phyloP scores from a whole-genome alignment of 2,329 filamentous ascomycete species.

The Aspergillus tamarii region DNA sequence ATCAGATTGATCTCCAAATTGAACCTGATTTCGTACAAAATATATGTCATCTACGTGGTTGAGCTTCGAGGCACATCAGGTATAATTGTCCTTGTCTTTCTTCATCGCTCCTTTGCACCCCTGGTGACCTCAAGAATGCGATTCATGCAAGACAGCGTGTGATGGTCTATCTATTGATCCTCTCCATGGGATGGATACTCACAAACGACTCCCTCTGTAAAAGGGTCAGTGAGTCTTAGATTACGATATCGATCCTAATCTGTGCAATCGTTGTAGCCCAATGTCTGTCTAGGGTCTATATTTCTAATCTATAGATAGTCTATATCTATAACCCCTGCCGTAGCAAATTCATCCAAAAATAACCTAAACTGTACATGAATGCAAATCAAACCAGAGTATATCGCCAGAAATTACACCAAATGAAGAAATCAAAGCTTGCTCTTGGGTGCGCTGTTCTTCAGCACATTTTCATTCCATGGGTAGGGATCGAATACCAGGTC shows the following conservation, averaged over 20 bases:
- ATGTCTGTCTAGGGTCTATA: not conserved
- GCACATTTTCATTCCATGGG: conserved; percentile 62
- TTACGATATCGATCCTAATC: too few species aligned
- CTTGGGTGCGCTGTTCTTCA: conserved; percentile 56
- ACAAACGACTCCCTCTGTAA: too few species aligned
- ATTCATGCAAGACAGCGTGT: too few species aligned
- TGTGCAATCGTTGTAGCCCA: not conserved
- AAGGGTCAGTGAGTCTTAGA: too few species aligned
- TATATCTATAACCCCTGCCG: conserved; percentile 5
- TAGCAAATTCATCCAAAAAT: not conserved
- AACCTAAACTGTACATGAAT: conserved; percentile 7
- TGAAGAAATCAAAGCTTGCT: conserved; percentile 39
- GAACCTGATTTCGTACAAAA: accelerated
- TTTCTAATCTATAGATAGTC: conserved; percentile 7
- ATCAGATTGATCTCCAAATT: too few species aligned
- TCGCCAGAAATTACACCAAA: conserved; percentile 2
- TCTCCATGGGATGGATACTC: too few species aligned
- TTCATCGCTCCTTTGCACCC: too few species aligned
- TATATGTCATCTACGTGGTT: not conserved
- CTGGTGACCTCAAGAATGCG: too few species aligned
- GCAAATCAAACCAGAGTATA: not conserved
- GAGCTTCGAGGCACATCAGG: not conserved
- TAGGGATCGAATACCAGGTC: conserved; percentile 73
- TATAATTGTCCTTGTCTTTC: not conserved
- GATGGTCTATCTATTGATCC: too few species aligned